Conservation (phyloP, 2,329 filamentous ascomycete species). For the Stemphylium beticola region DNA sequence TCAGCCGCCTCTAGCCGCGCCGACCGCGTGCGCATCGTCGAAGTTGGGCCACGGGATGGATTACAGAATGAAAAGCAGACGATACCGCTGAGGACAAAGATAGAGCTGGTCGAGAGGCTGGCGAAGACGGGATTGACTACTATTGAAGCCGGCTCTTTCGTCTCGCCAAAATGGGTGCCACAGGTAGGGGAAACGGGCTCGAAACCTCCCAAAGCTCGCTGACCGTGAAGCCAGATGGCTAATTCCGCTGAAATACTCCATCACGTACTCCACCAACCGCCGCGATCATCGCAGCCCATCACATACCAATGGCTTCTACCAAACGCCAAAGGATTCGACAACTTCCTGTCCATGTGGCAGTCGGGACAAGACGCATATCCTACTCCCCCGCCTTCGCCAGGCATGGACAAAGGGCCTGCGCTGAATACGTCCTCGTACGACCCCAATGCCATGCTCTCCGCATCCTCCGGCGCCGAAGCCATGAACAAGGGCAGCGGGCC, state of each 20-base stretch:
- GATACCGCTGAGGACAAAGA: constrained; percentile 74
- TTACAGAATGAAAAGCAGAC: constrained; percentile 80
- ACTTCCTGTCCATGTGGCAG: constrained; percentile 62
- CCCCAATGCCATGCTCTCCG: constrained; percentile 51
- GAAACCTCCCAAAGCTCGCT: constrained; percentile 48
- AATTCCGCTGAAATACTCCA: constrained; percentile 77
- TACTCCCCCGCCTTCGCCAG: constrained; percentile 50
- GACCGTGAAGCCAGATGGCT: constrained; percentile 66
- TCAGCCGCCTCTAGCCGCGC: constrained; percentile 40
- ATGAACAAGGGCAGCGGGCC: constrained; percentile 32
- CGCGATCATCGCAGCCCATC: constrained; percentile 61
- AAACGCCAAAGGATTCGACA: constrained; percentile 74
- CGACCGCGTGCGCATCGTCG: constrained; percentile 68
- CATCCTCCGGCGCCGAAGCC: constrained; percentile 43
- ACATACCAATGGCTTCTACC: constrained; percentile 83
- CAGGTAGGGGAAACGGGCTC: constrained; percentile 60
- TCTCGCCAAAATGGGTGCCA: constrained; percentile 83
- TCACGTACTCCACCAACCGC: constrained; percentile 66
- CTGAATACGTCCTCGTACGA: constrained; percentile 52
- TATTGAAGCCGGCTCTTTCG: constrained; percentile 84
- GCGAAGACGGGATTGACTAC: constrained; percentile 71
- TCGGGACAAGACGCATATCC: constrained; percentile 55
- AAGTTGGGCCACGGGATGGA: constrained; percentile 86
- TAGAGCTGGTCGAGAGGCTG: constrained; percentile 75
- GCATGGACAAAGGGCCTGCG: constrained; percentile 45